Evolutionary conservation across 257 asterid genomes (phyloP).

Genomic region (Linaria vulgaris): DNA sequence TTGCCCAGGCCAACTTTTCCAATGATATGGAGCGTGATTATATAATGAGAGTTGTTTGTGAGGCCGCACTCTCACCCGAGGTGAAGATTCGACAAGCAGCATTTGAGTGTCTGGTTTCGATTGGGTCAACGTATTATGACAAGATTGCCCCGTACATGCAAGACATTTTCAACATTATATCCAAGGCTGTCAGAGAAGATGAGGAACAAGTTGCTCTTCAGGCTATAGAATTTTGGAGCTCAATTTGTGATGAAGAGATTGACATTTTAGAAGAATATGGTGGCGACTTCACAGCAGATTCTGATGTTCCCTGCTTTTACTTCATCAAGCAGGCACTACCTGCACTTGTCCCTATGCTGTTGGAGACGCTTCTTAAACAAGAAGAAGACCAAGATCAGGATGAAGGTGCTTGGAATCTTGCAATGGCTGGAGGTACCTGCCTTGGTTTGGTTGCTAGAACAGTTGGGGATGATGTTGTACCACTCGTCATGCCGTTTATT

Average conservation of each 20-base stretch:
- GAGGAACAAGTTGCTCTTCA: conserved; percentile 83
- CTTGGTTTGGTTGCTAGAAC: conserved; percentile 84
- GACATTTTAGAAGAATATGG: conserved; percentile 74
- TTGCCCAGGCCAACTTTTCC: conserved; percentile 80
- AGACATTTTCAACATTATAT: conserved; percentile 68
- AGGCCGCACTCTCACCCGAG: conserved; percentile 77
- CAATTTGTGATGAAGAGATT: conserved; percentile 77
- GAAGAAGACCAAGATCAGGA: conserved; percentile 88
- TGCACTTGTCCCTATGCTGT: conserved; percentile 67
- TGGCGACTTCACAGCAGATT: conserved; percentile 73
- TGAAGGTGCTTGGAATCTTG: conserved; percentile 85
- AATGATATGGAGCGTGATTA: conserved; percentile 84
- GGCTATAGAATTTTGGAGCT: conserved; percentile 82
- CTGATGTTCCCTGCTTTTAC: conserved; percentile 69
- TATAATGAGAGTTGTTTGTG: conserved; percentile 85
- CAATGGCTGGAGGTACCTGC: conserved; percentile 93
- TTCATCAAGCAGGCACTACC: conserved; percentile 80
- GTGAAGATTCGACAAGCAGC: conserved; percentile 82
- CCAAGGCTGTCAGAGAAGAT: conserved; percentile 72
- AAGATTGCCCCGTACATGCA: conserved; percentile 72
- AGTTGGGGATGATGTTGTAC: conserved; percentile 79
- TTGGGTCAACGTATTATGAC: conserved; percentile 75
- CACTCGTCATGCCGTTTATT: conserved; percentile 75
- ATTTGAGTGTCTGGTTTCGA: conserved; percentile 74
- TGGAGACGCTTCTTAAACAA: conserved; percentile 83